These are phyloP conservation scores for Apocynum venetum DNA, from an alignment of 257 asterid species.

Conservation along the genomic window DNA sequence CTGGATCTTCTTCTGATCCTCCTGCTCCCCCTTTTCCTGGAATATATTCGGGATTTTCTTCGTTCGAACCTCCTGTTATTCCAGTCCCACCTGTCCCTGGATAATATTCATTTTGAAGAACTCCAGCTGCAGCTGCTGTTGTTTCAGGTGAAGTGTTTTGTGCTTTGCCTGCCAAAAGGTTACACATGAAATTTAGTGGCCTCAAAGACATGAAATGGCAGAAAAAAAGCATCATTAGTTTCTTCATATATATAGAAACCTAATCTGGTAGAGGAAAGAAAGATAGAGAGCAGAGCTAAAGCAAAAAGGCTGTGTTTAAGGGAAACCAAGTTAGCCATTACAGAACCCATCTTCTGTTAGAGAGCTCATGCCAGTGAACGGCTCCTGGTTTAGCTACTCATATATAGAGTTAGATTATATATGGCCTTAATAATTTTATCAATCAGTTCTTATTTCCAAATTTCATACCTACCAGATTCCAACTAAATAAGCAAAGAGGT, in stretches of 20 bases:
- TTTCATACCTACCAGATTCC: conserved; percentile 19
- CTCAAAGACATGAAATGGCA: background rate
- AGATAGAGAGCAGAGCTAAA: conserved; percentile 29
- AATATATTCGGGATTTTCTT: conserved; percentile 10
- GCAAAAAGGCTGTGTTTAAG: conserved; percentile 25
- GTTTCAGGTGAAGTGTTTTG: conserved; percentile 35
- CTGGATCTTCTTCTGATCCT: conserved; percentile 22
- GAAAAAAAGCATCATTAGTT: background rate
- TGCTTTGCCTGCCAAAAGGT: conserved; percentile 42
- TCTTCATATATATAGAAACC: background rate
- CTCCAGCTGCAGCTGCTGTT: conserved; percentile 69
- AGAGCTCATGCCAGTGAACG: conserved; percentile 1
- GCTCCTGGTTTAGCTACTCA: background rate
- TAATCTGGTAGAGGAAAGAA: conserved; percentile 20
- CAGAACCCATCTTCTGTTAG: background rate
- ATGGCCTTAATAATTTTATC: background rate
- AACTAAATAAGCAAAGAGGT: background rate
- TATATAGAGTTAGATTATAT: background rate
- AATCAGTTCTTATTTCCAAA: background rate
- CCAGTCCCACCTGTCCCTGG: conserved; percentile 44
- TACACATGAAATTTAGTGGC: background rate
- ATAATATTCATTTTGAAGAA: conserved; percentile 44
- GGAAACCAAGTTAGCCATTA: conserved; percentile 39
- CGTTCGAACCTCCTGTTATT: conserved; percentile 25
- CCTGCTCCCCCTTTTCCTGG: conserved; percentile 14